Base-by-base conservation (phyloP, 2,329 filamentous ascomycete species). In the Verticillium albo-atrum region DNA sequence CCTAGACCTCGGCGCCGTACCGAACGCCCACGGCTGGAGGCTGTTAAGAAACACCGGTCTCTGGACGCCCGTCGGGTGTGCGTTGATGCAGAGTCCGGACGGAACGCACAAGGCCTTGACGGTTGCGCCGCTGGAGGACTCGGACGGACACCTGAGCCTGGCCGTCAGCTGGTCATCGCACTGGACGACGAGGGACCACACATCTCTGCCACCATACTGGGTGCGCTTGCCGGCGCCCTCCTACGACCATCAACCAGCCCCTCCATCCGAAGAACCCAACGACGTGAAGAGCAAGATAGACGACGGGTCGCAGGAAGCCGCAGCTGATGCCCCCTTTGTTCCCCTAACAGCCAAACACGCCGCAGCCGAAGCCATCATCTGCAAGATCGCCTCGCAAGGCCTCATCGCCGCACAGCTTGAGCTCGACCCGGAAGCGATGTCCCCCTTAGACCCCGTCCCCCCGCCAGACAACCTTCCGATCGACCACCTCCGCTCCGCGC, bases 1-100 rank as follows among this genome's bases (percentile, higher is more conserved):
- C 35, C 70, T 89, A 2, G 86, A 89, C 68, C 75, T 87, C 9
- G 87, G 87, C 2, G 86, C 86, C 2, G 74, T 86, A 2, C 85
- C 85, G 0, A 82, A 87, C 60, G 70, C 81, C 0, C 82, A 83
- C 55, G 85, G 84, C 2, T 86, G 84, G 79, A 79, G 78, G 47
- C 71, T 87, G 63, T 63, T 88, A 59, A 76, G 83, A 27, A 80
- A 79, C 0, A 82, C 82, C 5, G 85, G 85, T 0, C 66, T 87
- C 2, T 87, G 85, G 84, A 84, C 85, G 2, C 84, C 85, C 0
- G 78, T 80, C 0, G 85, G 84, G 4, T 87, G 83, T 34, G 72
- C 79, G 0, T 68, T 88, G 57, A 78, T 88, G 75, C 77, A 76
- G 62, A 81, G 79, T 1, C 81, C 84, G 0, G 78, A 82, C 60